These are phyloP conservation scores for Colletotrichum tropicale DNA, from an alignment of 2,329 filamentous ascomycete genomes.

Conservation along the genomic window DNA sequence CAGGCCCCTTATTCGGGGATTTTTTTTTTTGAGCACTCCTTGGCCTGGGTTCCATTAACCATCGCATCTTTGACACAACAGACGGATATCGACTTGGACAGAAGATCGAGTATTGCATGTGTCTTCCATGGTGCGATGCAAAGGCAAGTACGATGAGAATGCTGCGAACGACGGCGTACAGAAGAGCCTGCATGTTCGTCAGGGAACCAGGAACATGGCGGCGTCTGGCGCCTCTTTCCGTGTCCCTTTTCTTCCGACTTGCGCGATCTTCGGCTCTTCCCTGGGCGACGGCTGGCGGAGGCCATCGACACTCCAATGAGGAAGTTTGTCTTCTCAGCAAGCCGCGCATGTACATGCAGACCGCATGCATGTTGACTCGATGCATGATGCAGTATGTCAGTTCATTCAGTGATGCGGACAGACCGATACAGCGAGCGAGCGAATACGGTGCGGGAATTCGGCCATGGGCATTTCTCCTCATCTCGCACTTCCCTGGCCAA, in stretches of 20 bases:
- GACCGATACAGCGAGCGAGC: neutral
- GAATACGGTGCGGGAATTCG: conserved; percentile 5
- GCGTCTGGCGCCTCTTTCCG: neutral
- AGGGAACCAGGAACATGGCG: conserved; percentile 8
- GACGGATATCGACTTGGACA: neutral
- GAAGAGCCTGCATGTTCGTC: neutral
- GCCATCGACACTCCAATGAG: conserved; percentile 11
- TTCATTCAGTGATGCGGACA: conserved; percentile 9
- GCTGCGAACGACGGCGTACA: neutral
- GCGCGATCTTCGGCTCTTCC: conserved; percentile 15
- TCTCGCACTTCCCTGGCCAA: neutral
- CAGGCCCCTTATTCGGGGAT: neutral
- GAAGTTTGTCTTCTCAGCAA: neutral
- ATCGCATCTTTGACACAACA: neutral
- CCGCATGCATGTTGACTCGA: conserved; percentile 17
- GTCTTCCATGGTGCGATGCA: neutral
- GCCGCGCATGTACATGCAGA: conserved; percentile 10
- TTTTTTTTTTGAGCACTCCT: neutral
- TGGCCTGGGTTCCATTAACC: neutral
- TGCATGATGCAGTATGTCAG: conserved; percentile 15
- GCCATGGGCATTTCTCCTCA: conserved; percentile 3
- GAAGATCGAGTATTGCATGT: neutral
- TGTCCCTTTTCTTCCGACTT: conserved; percentile 14
- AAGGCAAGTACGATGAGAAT: neutral
- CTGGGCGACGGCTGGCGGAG: neutral